phyloP scores from a whole-genome alignment of 1,139 yeast species.

The Candida pseudocylindracea region DNA sequence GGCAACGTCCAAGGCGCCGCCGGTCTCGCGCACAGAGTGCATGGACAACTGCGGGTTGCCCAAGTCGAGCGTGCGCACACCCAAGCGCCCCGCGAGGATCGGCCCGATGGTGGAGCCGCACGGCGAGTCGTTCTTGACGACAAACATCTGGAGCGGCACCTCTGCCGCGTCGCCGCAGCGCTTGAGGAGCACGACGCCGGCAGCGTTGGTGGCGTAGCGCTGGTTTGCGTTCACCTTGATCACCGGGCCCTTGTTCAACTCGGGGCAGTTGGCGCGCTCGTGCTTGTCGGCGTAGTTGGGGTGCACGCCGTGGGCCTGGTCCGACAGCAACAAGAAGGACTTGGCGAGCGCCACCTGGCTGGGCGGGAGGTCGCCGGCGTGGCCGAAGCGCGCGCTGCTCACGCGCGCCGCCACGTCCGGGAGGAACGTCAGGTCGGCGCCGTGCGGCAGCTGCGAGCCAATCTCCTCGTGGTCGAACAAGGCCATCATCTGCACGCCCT shows the following conservation, averaged over 20 bases:
- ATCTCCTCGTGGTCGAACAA: slow-evolving; percentile 91
- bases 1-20: slow-evolving; percentile 58
- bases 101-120: slow-evolving; percentile 98
- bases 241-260: slow-evolving; percentile 75
- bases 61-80: slow-evolving; percentile 72
- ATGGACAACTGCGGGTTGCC: slow-evolving; percentile 90
- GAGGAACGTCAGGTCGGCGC: slow-evolving; percentile 82
- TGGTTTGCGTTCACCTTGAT: slow-evolving; percentile 89
- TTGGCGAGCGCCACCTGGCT: slow-evolving; percentile 1
- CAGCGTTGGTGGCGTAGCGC: slow-evolving; percentile 82
- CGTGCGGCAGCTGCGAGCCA: slow-evolving; percentile 87
- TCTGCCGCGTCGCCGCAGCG: slow-evolving; percentile 41
- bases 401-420: slow-evolving; percentile 58
- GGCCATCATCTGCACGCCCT: slow-evolving; percentile 49
- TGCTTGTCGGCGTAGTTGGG: slow-evolving; percentile 70
- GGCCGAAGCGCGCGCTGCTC: slow-evolving; percentile 11
- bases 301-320: slow-evolving; percentile 93
- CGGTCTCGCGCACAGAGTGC: slow-evolving; percentile 93
- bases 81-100: slow-evolving; percentile 68
- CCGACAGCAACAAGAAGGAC: slow-evolving; percentile 80
- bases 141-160: slow-evolving; percentile 65
- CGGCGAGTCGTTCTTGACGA: slow-evolving; percentile 76
- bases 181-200: slow-evolving; percentile 65
- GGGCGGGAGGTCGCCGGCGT: slow-evolving; percentile 28
- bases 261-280: slow-evolving; percentile 62